These are phyloP conservation scores for Beta corolliflora DNA, from an alignment of 179 eudicot genomes.

Conservation along the genomic window DNA sequence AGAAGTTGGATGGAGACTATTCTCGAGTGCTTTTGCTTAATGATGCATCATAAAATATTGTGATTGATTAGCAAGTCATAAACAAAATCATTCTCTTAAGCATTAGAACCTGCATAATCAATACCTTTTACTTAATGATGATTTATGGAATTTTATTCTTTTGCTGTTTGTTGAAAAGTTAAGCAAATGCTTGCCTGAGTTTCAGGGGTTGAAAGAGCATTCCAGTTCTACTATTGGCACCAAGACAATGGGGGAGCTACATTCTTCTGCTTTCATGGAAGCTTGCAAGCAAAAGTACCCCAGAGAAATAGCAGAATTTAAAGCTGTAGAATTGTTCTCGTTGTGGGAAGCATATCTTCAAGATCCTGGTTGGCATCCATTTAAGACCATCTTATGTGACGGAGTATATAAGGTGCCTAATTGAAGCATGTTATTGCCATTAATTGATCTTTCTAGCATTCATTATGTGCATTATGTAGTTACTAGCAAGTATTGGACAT, in stretches of 20 bases:
- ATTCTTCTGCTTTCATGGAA: background rate
- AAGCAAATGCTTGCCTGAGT: background rate
- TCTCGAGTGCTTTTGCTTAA: background rate
- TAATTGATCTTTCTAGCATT: background rate
- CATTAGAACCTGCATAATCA: background rate
- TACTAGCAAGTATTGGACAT: background rate
- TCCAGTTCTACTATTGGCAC: background rate
- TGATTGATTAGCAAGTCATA: too few relatives aligned
- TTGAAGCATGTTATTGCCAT: background rate
- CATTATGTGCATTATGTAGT: background rate
- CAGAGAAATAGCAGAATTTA: background rate
- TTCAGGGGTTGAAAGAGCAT: constrained; percentile 11
- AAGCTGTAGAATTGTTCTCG: constrained; percentile 17
- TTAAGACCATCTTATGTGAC: background rate
- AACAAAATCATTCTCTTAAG: too few relatives aligned
- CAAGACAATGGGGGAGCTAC: constrained; percentile 1
- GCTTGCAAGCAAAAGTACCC: constrained; percentile 18
- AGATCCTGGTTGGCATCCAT: constrained; percentile 22
- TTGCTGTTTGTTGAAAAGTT: background rate
- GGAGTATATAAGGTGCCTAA: background rate
- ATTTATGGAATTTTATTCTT: too few relatives aligned
- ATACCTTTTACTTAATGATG: too few relatives aligned
- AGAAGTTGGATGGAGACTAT: background rate
- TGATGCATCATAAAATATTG: too few relatives aligned
- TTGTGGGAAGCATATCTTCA: constrained; percentile 17